Conservation (phyloP, 371 early-diverging fungal species). For the Haplosporangium sp. region DNA sequence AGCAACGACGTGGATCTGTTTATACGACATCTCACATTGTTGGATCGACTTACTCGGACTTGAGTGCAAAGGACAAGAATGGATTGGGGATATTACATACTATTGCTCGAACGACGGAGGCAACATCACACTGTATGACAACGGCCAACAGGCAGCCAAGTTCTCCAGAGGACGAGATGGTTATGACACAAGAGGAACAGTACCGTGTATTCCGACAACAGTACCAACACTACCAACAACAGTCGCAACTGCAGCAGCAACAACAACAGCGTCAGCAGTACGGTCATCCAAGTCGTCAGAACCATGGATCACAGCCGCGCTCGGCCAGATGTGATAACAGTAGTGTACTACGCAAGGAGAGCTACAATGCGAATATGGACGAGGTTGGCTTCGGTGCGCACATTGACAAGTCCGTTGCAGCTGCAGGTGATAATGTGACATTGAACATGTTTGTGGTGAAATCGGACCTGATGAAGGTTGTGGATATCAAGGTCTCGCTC, state of each 20-base stretch:
- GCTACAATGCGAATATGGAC: constrained; percentile 22
- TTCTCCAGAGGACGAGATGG: constrained; percentile 3
- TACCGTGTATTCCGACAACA: neutral
- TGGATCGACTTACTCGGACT: no score
- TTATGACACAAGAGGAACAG: constrained; percentile 18
- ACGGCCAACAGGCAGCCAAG: neutral
- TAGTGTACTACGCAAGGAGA: neutral
- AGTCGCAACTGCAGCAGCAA: constrained; percentile 1
- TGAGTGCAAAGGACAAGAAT: no score
- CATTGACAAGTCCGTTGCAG: constrained; percentile 50
- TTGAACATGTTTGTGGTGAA: constrained; percentile 52
- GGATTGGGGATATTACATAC: no score
- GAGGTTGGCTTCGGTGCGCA: constrained; percentile 53
- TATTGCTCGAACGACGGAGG: no score
- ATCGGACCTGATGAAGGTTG: constrained; percentile 46
- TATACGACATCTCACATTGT: no score
- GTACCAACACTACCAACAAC: constrained; percentile 9
- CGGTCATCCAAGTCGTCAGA: no score
- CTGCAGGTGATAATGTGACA: constrained; percentile 45
- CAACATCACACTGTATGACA: neutral
- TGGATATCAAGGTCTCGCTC: constrained; percentile 51
- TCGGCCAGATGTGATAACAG: neutral
- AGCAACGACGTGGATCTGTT: no score
- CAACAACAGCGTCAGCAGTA: constrained; percentile 4
- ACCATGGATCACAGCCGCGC: no score